A percentile compares a stretch with the other conserved stretches of the same genome.
Evolutionary conservation across 1,139 yeast genomes (phyloP).

Genomic region (Wickerhamomyces sp.): DNA sequence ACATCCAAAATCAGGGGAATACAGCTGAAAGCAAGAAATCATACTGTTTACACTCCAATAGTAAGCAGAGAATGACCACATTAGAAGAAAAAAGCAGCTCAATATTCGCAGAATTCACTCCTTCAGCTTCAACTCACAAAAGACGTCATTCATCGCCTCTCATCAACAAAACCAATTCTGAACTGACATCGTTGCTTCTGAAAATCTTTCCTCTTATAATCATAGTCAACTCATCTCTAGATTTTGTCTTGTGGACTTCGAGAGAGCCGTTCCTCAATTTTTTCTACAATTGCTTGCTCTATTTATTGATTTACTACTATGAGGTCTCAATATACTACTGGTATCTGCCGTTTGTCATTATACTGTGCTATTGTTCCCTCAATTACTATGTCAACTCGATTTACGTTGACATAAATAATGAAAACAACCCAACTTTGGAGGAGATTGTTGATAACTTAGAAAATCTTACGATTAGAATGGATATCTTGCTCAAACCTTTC

Average conservation of each 20-base stretch:
- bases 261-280: conserved; percentile 4
- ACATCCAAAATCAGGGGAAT: too few relatives aligned
- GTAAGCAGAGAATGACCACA: neutral
- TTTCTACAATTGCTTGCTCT: conserved; percentile 5
- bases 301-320: conserved; percentile 9
- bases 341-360: conserved; percentile 6
- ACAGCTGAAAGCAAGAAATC: too few relatives aligned
- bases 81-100: neutral
- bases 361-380: conserved; percentile 5
- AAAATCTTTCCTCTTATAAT: conserved; percentile 42
- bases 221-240: conserved; percentile 24
- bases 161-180: conserved; percentile 39
- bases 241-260: conserved; percentile 9
- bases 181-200: conserved; percentile 38
- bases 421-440: conserved; percentile 42
- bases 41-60: neutral
- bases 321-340: conserved; percentile 3
- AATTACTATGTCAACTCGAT: conserved; percentile 12
- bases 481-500: conserved; percentile 27
- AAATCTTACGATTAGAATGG: conserved; percentile 43
- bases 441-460: conserved; percentile 48
- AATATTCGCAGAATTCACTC: conserved; percentile 3
- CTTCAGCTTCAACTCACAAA: neutral
- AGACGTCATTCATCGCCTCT: conserved; percentile 2
- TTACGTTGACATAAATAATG: conserved; percentile 6